Evolutionary conservation across 2,329 filamentous ascomycete genomes (phyloP).

Genomic region (Eutypa lata): DNA sequence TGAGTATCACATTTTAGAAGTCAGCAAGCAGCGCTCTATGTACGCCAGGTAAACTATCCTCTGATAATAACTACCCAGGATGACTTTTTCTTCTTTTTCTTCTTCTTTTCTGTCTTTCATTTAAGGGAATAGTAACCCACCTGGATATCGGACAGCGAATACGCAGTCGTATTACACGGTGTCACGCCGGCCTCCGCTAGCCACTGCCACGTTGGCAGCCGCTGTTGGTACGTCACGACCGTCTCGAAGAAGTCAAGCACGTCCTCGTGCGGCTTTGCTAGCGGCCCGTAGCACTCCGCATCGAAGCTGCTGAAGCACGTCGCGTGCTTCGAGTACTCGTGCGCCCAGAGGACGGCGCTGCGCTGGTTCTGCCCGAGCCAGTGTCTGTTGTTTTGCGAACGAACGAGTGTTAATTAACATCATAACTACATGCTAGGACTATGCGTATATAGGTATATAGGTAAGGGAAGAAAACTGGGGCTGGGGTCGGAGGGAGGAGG

Average conservation of each 20-base stretch:
- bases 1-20: too few relatives aligned
- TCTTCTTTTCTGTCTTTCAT: too few relatives aligned
- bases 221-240: constrained; percentile 53
- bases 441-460: too few relatives aligned
- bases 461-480: too few relatives aligned
- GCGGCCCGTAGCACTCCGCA: constrained; percentile 59
- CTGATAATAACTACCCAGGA: too few relatives aligned
- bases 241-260: constrained; percentile 64
- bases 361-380: constrained; percentile 58
- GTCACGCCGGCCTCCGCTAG: constrained; percentile 50
- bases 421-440: too few relatives aligned
- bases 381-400: constrained; percentile 27
- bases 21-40: too few relatives aligned
- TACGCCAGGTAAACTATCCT: too few relatives aligned
- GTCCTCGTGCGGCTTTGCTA: constrained; percentile 54
- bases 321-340: constrained; percentile 67
- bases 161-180: constrained; percentile 57
- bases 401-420: constrained; percentile 24
- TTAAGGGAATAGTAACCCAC: too few relatives aligned
- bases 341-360: constrained; percentile 61
- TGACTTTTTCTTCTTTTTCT: too few relatives aligned
- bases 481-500: too few relatives aligned
- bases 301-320: constrained; percentile 68
- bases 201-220: constrained; percentile 59
- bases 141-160: constrained; percentile 52